Base-by-base conservation (phyloP, 345 rosid genomes). In the Citrus maxima region DNA sequence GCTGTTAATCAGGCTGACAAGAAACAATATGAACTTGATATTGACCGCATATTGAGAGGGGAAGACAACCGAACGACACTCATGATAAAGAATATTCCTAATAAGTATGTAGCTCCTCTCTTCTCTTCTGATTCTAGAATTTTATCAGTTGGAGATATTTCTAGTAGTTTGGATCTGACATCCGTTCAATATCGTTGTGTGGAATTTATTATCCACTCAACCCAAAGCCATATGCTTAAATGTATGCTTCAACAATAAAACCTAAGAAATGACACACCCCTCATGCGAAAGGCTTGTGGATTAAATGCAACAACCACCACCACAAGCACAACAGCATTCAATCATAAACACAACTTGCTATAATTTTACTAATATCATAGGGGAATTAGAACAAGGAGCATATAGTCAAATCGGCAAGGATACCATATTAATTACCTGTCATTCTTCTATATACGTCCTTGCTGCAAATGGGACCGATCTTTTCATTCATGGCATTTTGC, bases 31-130 rank as follows among this genome's bases (percentile, higher is more conserved):
- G 91, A 92, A 76, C 91, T 90, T 70, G 91, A 92, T 78, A 70
- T 92, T 16, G 89, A 90, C 70, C 84, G 85, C 84, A 88, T 92
- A 74, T 30, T 81, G 54, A 83, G 61, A 46, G 93, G 93, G 77
- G 90, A 88, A 80, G 95, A 90, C 80, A 84, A 69, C 75, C 80
- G 92, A 56, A 90, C 95, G 49, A 92, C 95, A 6, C 86, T 92
- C 54, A 92, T 90, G 95, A 85, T 92, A 77, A 92, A 90, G 91
- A 92, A 90, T 73, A 92, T 92, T 80, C 95, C 95, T 40, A 92
- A 92, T 88, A 92, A 92, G 93, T 92, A 88, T 7, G 88, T 74
- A 66, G 14, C 76, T 42, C 40, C 10, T 37, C 49, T 38, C 62
- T 80, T 59, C 18, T 55, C n/a, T 51, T 35, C 58, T 74, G 24